Evolutionary conservation across 768 basidiomycete species (phyloP).

Genomic region (Pholiota molesta): DNA sequence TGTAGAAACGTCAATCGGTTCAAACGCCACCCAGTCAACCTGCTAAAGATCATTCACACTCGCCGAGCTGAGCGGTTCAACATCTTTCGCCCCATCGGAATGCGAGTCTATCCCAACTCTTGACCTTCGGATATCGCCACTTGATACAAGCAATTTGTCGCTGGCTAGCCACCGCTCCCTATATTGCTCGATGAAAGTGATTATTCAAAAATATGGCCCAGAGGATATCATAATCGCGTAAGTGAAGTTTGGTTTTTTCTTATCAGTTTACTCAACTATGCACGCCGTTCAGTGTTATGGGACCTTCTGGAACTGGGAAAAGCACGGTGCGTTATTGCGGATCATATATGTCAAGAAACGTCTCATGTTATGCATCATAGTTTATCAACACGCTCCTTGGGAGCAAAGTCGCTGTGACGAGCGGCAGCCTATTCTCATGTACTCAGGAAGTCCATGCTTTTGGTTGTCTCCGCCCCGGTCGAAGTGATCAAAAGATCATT

Average conservation of each 20-base stretch:
- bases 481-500: neutral
- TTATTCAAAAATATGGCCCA: neutral
- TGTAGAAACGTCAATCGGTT: too few species aligned
- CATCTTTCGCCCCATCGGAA: neutral
- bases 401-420: neutral
- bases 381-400: neutral
- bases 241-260: neutral
- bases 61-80: neutral
- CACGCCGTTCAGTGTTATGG: neutral
- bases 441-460: neutral
- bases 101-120: too few species aligned
- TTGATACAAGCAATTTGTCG: neutral
- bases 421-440: neutral
- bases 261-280: neutral
- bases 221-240: neutral
- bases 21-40: neutral
- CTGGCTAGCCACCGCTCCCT: neutral
- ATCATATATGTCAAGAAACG: neutral
- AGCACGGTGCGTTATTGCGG: neutral
- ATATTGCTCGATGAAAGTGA: neutral
- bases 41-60: neutral
- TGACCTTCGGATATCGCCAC: too few species aligned
- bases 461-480: neutral
- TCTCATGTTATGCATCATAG: neutral
- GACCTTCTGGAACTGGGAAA: neutral